Base-by-base conservation (phyloP, 345 rosid species). In the Salix dunnii region DNA sequence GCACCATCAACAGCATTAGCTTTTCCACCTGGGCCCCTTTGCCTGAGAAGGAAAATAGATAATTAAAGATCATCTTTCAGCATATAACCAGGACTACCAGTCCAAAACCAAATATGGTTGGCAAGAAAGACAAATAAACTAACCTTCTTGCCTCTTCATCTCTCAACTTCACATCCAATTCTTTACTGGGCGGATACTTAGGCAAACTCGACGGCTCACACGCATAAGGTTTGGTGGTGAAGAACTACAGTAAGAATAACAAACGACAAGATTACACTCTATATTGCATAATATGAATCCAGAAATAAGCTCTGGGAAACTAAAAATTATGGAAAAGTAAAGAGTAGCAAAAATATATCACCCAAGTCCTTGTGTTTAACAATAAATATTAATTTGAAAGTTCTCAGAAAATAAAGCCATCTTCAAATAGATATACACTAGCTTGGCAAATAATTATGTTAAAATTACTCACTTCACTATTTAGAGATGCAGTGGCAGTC, bases 171-270 rank as follows among this genome's bases (percentile, higher is more conserved):
- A 90, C 91, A 88, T 91, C 92, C 85, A 94, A 79, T 85, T 92
- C 99, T 85, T 94, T 94, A 75, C 95, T 87, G 65, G 98, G 98
- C 73, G 97, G 97, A 84, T 90, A 92, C 76, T 85, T 91, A 0
- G 98, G 98, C 60, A 94, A 86, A 81, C 92, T 90, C 69, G 93
- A 91, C 58, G 97, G 91, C 73, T 94, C 94, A 78, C 93, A 94
- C 12, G 96, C 90, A 81, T 42, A 80, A 5, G 98, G 99, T 85
- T 95, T 93, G 11, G 86, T 87, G 31, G 80, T 90, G 82, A 95
- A 95, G 85, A 92, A 94, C 97, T 94, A 91, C 61, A 78, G 63
- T 53, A 71, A 81, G 43, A 76, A 85, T n/a, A 81, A 81, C 40
- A 60, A 76, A 71, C 6, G 4, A 28, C 46, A 69, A 21, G 18